Base-by-base conservation (phyloP, 805 yeast species). In the Ogataea ramenticola region DNA sequence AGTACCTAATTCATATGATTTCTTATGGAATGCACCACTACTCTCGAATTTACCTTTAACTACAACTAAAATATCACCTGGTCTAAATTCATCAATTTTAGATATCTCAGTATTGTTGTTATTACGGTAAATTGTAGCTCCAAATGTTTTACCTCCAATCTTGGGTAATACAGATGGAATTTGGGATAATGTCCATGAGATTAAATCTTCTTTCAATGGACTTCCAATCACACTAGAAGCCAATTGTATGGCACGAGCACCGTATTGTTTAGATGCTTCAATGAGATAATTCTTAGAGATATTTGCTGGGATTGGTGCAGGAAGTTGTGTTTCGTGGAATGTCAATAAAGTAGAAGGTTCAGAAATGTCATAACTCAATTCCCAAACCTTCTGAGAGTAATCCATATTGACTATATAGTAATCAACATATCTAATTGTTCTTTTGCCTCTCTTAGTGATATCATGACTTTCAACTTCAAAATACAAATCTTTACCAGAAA, bases 31-130 rank as follows among this genome's bases (percentile, higher is more conserved):
- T 1, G 56, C 53, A 16, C 54, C 55, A 20, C 80, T 75, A 42
- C 74, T 72, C 49, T 75, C 78, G 64, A 91, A 90, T 47, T 74
- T 74, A 7, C 88, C 96, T 44, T 79, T 79, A 54, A 81, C 76
- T 49, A 88, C 75, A 42, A 88, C 85, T 36, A 88, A 63, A 10
- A 91, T 71, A 61, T 93, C 98, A 47, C 99, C 99, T 0, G 95
- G 82, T 40, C 75, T 71, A 43, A 89, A 75, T 35, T 79, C 84
- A 43, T 79, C 88, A 27, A 65, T 54, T 51, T 75, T 79, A 15
- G 71, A 64, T 7, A 79, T 74, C 7, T 70, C 67, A 2, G 68
- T 54, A 38, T 78, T 72, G 54, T 71, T 72, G 46, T 75, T 62
- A 50, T 74, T 84, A 49, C 70, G 67, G 63, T 81, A 89, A 48